These are phyloP conservation scores for Diacronema lutheri DNA, from an alignment of 78 protist species.

Conservation along the genomic window DNA sequence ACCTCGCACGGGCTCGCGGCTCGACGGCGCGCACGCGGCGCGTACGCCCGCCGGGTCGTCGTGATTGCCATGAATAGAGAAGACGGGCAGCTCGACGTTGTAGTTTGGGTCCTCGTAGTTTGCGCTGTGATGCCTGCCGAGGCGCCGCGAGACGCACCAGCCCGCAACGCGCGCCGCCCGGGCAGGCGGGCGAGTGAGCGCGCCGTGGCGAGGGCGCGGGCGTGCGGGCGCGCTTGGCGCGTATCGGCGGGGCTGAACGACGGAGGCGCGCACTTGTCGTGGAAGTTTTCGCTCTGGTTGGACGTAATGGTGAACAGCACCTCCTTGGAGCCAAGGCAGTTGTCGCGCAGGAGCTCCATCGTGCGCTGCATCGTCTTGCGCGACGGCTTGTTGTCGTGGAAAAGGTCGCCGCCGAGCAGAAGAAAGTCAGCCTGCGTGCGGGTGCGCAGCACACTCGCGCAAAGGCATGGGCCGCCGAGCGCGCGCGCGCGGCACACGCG, in stretches of 20 bases:
- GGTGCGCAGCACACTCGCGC: background rate
- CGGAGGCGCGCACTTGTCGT: conserved; percentile 1
- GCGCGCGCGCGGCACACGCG: background rate
- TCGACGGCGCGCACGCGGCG: too few species aligned
- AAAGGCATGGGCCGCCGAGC: too few species aligned
- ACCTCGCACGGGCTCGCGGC: too few species aligned
- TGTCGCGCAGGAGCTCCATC: conserved; percentile 75
- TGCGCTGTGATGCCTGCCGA: background rate
- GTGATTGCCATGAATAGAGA: conserved; percentile 96
- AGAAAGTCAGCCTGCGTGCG: conserved; percentile 84
- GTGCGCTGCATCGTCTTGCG: conserved; percentile 63
- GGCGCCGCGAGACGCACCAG: background rate
- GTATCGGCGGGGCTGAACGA: background rate
- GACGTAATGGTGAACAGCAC: conserved; percentile 38
- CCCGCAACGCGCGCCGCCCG: too few species aligned
- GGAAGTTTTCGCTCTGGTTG: conserved; percentile 35
- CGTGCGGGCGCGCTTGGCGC: background rate
- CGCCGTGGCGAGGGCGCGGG: conserved; percentile 21
- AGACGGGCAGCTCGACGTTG: conserved; percentile 94
- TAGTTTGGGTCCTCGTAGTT: conserved; percentile 93
- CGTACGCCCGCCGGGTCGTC: conserved; percentile 95
- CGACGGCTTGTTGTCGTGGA: conserved; percentile 96
- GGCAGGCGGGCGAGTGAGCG: background rate
- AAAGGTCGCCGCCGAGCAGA: conserved; percentile 95
- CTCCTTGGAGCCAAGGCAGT: conserved; percentile 78